Evolutionary conservation across 345 rosid genomes (phyloP), one percentile per base, ranked within the genome.

Genomic region (Dipteronia dyeriana): DNA sequence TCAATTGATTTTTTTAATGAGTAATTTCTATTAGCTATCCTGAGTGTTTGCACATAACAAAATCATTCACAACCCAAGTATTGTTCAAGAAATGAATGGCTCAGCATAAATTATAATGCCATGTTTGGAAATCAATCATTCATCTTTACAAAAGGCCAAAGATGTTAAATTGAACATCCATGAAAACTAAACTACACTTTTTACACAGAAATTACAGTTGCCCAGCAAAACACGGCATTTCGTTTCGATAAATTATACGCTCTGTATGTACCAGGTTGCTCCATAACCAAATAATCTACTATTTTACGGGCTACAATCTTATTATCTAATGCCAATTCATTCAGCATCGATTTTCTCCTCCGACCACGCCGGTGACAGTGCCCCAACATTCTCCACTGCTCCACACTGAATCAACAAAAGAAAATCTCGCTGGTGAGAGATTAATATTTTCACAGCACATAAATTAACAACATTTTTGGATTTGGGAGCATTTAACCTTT

Each of bases 311-410:
- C 16, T 16, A 47, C 39, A 70, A 26, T 49, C 41, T 71, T 11
- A 38, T 11, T 13, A 1, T 22, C 54, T 0, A 13, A 25, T 13
- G 19, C 2, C 29, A 23, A 13, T 29, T 79, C 71, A 13, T 29
- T 79, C 71, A 77, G 53, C 78, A 81, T 74, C 77, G 70, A 38
- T 79, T 73, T 75, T 81, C 81, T 77, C 76, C 80, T 77, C 76
- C 80, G 3, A 59, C 73, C 79, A 83, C 76, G 70, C 86, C 86
- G 53, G 83, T 82, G 72, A 91, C 82, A 34, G 73, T 75, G 43
- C 91, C 86, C 97, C 97, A 92, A 59, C 86, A 76, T 66, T 81
- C 93, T 47, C 94, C 98, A 6, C 71, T 75, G 81, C 92, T 85
- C 98, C 98, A 94, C 53, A 85, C 97, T 91, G 86, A 23, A 70